A percentile compares a stretch with the other conserved stretches of the same genome.
Evolutionary conservation across 2,329 filamentous ascomycete genomes (phyloP).

Genomic region (Grosmannia huntii): DNA sequence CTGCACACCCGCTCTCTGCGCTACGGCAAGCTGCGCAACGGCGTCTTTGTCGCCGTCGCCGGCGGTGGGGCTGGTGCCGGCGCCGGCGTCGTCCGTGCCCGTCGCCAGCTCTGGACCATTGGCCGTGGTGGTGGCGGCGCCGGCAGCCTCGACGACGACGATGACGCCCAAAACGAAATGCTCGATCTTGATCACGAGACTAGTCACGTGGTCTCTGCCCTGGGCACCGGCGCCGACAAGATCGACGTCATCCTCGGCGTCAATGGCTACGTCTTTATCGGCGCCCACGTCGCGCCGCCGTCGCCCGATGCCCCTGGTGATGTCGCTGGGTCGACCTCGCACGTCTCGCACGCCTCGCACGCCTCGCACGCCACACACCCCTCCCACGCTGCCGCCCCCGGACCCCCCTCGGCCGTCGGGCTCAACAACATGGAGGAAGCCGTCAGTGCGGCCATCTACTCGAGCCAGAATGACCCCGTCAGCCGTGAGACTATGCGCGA

Average conservation of each 20-base stretch:
- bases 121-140: slow-evolving; percentile 41
- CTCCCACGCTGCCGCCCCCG: slow-evolving; percentile 3
- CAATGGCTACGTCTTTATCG: slow-evolving; percentile 85
- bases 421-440: slow-evolving; percentile 84
- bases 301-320: slow-evolving; percentile 31
- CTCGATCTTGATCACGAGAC: slow-evolving; percentile 45
- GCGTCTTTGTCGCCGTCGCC: slow-evolving; percentile 70
- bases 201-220: background rate
- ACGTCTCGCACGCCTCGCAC: background rate
- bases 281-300: slow-evolving; percentile 31
- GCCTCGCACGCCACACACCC: no score
- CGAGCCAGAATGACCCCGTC: slow-evolving; percentile 86
- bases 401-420: slow-evolving; percentile 19
- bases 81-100: slow-evolving; percentile 68
- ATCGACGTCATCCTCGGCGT: slow-evolving; percentile 86
- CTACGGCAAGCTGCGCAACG: slow-evolving; percentile 92
- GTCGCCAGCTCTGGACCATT: slow-evolving; percentile 81
- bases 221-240: slow-evolving; percentile 36
- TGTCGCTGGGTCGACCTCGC: slow-evolving; percentile 14
- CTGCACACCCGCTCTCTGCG: slow-evolving; percentile 84
- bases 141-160: slow-evolving; percentile 76
- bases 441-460: slow-evolving; percentile 78
- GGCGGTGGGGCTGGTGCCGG: slow-evolving; percentile 78
- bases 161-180: slow-evolving; percentile 65
- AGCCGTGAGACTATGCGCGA: slow-evolving; percentile 65